phyloP scores from a whole-genome alignment of 2,329 filamentous ascomycete genomes.

The Sclerotinia trifoliorum region DNA sequence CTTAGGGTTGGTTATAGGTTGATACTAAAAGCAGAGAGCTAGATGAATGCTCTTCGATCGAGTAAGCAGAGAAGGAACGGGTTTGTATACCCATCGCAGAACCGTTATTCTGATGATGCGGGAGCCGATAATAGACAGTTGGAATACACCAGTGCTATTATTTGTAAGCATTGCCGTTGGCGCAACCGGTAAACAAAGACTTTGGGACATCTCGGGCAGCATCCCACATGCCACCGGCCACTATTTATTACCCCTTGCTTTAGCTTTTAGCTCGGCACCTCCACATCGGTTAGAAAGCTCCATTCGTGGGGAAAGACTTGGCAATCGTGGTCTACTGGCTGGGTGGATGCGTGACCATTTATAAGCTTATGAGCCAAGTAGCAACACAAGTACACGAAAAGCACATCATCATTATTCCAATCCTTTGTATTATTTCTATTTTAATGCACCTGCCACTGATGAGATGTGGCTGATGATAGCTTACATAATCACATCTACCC shows the following conservation, averaged over 20 bases:
- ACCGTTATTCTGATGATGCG: neutral
- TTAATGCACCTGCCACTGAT: neutral
- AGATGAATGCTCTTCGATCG: neutral
- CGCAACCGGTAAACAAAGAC: neutral
- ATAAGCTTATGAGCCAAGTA: neutral
- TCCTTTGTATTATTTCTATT: neutral
- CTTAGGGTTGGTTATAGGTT: constrained; percentile 5
- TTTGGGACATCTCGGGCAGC: neutral
- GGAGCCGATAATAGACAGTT: neutral
- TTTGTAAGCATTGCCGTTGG: neutral
- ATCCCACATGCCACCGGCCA: constrained; percentile 13
- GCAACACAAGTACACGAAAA: neutral
- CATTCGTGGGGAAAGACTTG: neutral
- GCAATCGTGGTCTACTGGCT: neutral
- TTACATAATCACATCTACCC: neutral
- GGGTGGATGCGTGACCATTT: neutral
- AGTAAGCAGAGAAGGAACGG: neutral
- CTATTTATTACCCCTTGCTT: neutral
- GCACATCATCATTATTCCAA: neutral
- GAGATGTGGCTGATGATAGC: neutral
- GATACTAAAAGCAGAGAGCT: neutral
- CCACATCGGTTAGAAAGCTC: neutral
- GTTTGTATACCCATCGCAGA: neutral
- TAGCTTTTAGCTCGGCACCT: neutral
- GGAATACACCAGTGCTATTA: neutral